Conservation (phyloP, 23 red algal species). For the Gracilaria caudata region DNA sequence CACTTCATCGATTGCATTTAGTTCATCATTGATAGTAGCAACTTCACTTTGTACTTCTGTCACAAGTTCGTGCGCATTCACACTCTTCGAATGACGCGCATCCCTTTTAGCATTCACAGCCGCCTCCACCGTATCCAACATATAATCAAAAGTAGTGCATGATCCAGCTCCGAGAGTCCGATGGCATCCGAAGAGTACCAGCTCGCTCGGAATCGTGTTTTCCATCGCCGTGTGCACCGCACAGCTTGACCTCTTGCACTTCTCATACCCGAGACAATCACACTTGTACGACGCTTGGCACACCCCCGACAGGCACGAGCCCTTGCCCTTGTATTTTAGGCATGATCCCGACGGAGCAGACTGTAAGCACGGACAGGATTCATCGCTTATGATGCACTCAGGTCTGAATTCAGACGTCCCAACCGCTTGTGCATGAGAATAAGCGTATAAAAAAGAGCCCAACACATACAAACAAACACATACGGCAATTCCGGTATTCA, state of each 20-base stretch:
- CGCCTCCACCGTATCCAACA: slow-evolving; percentile 40
- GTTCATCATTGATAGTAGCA: background rate
- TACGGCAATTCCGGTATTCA: background rate
- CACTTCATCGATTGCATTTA: background rate
- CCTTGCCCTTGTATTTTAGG: slow-evolving; percentile 26
- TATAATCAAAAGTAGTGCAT: slow-evolving; percentile 28
- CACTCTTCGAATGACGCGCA: background rate
- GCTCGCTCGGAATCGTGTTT: slow-evolving; percentile 26
- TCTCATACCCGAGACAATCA: slow-evolving; percentile 56
- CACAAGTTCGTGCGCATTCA: background rate
- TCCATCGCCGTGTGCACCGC: slow-evolving; percentile 20
- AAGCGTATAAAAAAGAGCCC: background rate
- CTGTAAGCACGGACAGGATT: slow-evolving; percentile 21
- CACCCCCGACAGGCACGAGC: slow-evolving; percentile 25
- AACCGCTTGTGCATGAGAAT: background rate
- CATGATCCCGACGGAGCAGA: slow-evolving; percentile 28
- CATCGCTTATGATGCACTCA: slow-evolving; percentile 36
- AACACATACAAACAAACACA: background rate
- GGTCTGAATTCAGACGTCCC: slow-evolving; percentile 1
- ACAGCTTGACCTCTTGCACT: slow-evolving; percentile 40
- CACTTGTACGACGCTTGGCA: slow-evolving; percentile 43
- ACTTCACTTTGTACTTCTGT: background rate
- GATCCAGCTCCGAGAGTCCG: slow-evolving; percentile 18
- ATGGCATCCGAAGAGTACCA: slow-evolving; percentile 33
- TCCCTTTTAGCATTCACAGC: slow-evolving; percentile 20